Conservation (phyloP, 805 yeast species). For the Ogataea trehaloabstinens region DNA sequence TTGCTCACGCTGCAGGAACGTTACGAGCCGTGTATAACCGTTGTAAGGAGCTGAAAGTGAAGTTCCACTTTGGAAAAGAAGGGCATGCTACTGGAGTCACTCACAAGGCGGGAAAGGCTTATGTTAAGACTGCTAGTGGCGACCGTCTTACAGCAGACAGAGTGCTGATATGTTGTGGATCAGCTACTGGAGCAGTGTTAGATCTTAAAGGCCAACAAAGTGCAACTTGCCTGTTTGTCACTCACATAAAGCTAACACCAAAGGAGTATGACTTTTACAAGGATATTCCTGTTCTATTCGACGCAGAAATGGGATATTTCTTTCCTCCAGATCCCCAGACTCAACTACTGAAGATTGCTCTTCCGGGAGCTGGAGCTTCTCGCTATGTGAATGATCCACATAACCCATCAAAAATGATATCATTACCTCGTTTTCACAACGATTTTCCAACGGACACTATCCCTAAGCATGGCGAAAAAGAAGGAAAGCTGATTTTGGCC, state of each 20-base stretch:
- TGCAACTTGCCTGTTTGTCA: slow-evolving; percentile 40
- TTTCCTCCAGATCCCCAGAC: slow-evolving; percentile 48
- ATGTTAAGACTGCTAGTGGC: slow-evolving; percentile 29
- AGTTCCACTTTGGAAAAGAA: slow-evolving; percentile 32
- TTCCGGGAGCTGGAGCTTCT: slow-evolving; percentile 36
- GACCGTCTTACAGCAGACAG: slow-evolving; percentile 31
- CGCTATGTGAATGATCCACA: slow-evolving; percentile 21
- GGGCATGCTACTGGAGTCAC: slow-evolving; percentile 26
- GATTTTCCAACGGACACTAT: slow-evolving; percentile 36
- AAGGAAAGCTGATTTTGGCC: slow-evolving; percentile 32
- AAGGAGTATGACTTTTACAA: slow-evolving; percentile 36
- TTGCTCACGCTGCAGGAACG: slow-evolving; percentile 41
- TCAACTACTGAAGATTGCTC: slow-evolving; percentile 37
- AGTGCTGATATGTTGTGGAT: slow-evolving; percentile 39
- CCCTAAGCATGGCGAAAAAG: slow-evolving; percentile 31
- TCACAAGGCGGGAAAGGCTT: slow-evolving; percentile 11
- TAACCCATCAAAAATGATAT: slow-evolving; percentile 12
- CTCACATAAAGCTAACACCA: slow-evolving; percentile 37
- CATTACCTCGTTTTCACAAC: slow-evolving; percentile 38
- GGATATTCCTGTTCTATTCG: slow-evolving; percentile 43
- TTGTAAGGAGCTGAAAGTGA: slow-evolving; percentile 31
- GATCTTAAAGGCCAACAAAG: slow-evolving; percentile 33
- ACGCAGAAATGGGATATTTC: slow-evolving; percentile 45
- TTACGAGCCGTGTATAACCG: slow-evolving; percentile 31
- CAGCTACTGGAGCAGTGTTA: slow-evolving; percentile 36